Evolutionary conservation across 192 early-diverging fungal genomes (phyloP).

Genomic region (Phycomyces blakesleeanus): DNA sequence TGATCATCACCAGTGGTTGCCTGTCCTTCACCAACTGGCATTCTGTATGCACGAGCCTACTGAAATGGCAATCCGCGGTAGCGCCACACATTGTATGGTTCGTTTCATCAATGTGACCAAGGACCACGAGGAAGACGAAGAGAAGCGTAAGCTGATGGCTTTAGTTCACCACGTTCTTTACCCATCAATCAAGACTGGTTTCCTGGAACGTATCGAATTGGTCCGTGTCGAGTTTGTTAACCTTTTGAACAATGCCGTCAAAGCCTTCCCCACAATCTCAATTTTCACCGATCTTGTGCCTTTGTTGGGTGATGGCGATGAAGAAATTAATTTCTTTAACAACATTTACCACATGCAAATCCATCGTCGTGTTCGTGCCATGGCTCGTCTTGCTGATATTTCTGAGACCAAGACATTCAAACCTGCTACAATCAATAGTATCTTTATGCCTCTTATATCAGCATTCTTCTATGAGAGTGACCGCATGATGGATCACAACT

Average conservation of each 20-base stretch:
- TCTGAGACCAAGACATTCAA: constrained; percentile 43
- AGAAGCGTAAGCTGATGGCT: constrained; percentile 39
- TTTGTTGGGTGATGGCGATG: constrained; percentile 68
- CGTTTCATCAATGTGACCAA: constrained; percentile 63
- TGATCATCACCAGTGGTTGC: constrained; percentile 77
- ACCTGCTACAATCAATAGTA: constrained; percentile 51
- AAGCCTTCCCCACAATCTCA: constrained; percentile 51
- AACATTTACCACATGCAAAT: constrained; percentile 95
- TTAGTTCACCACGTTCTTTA: constrained; percentile 61
- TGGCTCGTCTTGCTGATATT: constrained; percentile 67
- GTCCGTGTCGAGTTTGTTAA: constrained; percentile 71
- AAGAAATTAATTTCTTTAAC: constrained; percentile 94
- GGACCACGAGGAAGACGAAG: constrained; percentile 15
- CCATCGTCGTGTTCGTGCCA: constrained; percentile 84
- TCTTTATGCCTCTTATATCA: constrained; percentile 84
- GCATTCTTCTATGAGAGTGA: constrained; percentile 84
- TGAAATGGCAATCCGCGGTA: constrained; percentile 86
- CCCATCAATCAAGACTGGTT: constrained; percentile 67
- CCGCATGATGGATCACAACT: constrained; percentile 59
- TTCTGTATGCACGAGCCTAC: constrained; percentile 78
- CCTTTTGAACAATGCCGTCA: constrained; percentile 60
- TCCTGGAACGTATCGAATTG: constrained; percentile 48
- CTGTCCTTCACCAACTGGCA: constrained; percentile 84
- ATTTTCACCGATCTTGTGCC: constrained; percentile 62
- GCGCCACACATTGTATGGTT: constrained; percentile 68